Percentiles rank a stretch among this genome's conserved stretches.
Evolutionary conservation across 2,329 filamentous ascomycete genomes (phyloP).

Genomic region (Ambrosiella beaveri): DNA sequence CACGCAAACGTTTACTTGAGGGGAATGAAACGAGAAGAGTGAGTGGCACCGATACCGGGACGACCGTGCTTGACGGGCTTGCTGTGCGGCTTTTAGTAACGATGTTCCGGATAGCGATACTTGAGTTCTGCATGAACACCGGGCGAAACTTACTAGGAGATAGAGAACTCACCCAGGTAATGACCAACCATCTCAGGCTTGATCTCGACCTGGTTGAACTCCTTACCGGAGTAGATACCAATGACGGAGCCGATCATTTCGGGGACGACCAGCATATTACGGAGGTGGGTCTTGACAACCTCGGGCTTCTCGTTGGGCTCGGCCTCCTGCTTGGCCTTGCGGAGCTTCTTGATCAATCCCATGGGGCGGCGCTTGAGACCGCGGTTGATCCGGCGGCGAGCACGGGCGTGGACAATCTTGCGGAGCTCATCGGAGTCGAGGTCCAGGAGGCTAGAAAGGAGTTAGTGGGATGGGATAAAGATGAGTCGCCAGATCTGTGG

Average conservation of each 20-base stretch:
- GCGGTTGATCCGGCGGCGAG: slow-evolving; percentile 97
- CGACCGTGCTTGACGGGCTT: slow-evolving; percentile 99
- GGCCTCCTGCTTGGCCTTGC: slow-evolving; percentile 97
- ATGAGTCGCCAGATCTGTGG: neutral
- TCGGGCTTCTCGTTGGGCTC: slow-evolving; percentile 99
- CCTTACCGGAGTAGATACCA: slow-evolving; percentile 99
- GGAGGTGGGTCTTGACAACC: slow-evolving; percentile 97
- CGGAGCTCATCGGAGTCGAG: slow-evolving; percentile 96
- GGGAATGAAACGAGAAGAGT: slow-evolving; percentile 99
- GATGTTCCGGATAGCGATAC: neutral
- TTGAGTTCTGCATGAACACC: too few relatives aligned
- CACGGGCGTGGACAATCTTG: slow-evolving; percentile 97
- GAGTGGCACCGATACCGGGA: slow-evolving; percentile 99
- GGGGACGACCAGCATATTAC: slow-evolving; percentile 99
- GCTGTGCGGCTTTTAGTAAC: slow-evolving; percentile 45
- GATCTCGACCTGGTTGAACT: slow-evolving; percentile 99
- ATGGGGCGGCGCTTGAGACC: slow-evolving; percentile 99
- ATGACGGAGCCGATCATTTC: slow-evolving; percentile 99
- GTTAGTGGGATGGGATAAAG: neutral
- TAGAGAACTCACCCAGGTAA: slow-evolving; percentile 98
- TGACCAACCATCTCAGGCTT: slow-evolving; percentile 99
- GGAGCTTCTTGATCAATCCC: slow-evolving; percentile 99
- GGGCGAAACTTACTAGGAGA: slow-evolving; percentile 72
- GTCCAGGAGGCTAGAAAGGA: slow-evolving; percentile 67
- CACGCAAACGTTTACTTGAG: slow-evolving; percentile 58